Evolutionary conservation across 495 filamentous ascomycete species (phyloP).

Genomic region (Annulohypoxylon bovei): DNA sequence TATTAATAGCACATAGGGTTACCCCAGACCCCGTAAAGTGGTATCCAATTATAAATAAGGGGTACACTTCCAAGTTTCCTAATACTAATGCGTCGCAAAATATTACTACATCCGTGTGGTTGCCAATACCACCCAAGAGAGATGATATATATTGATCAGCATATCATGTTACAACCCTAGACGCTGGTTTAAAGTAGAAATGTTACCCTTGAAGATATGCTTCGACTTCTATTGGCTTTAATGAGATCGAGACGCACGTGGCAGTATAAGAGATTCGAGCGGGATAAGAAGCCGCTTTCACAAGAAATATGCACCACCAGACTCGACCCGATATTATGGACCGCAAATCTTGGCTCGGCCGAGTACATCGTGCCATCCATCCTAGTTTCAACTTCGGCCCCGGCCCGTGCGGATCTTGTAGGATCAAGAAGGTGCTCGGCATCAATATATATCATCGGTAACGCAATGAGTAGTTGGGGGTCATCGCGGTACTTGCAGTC

Average conservation of each 20-base stretch:
- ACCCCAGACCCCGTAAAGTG: constrained; percentile 1
- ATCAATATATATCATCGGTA: constrained; percentile 1
- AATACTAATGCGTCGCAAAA: neutral
- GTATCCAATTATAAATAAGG: neutral
- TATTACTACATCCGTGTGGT: neutral
- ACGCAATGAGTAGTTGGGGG: neutral
- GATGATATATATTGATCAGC: neutral
- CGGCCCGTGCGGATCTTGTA: constrained; percentile 3
- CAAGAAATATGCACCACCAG: neutral
- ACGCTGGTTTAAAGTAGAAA: neutral
- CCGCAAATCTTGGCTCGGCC: constrained; percentile 5
- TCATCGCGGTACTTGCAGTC: constrained; percentile 6
- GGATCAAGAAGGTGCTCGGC: neutral
- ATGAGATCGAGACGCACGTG: constrained; percentile 6
- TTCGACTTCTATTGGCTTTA: constrained; percentile 1
- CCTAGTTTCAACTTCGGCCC: neutral
- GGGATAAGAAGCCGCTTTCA: neutral
- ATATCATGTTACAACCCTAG: neutral
- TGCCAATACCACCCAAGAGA: constrained; percentile 12
- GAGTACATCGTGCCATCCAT: neutral
- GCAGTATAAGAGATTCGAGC: neutral
- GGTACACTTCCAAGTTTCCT: neutral
- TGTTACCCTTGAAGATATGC: constrained; percentile 1
- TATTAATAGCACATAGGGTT: neutral
- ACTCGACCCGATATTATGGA: constrained; percentile 10